Base-by-base conservation (phyloP, 2,329 filamentous ascomycete species). In the Exophiala aquamarina region DNA sequence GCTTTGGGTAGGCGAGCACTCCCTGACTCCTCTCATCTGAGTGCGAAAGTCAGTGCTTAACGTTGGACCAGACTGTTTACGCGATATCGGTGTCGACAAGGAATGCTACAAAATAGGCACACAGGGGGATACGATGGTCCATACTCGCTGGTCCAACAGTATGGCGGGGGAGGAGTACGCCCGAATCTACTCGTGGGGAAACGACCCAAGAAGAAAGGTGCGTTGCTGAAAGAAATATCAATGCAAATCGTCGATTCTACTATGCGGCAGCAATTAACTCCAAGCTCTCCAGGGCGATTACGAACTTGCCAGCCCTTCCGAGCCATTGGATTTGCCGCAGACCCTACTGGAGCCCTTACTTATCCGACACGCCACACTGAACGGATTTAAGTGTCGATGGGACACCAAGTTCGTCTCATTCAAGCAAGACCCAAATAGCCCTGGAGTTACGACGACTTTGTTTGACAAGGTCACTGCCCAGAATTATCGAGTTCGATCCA, bases 401-500 rank as follows among this genome's bases (percentile, higher is more conserved):
- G 63, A 70, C 42, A 68, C 69, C 6, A 46, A 56, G 2, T 66
- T 72, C 41, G 20, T 61, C 10, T 53, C 57, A 15, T 61, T 63
- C 39, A 43, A 58, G 36, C 45, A 58, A 23, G 43, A 57, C 18
- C 51, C 64, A 1, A 56, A 64, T 2, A 52, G 50, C 3, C 57
- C 60, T 13, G 58, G 55, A 2, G 63, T 69, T 18, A 59, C 59
- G 2, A 68, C 63, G 2, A 64, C 59, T 3, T 45, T 72, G 13
- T 53, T 59, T 29, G 68, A 72, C 38, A 63, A 63, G 4, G 28
- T 73, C 3, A 65, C 68, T 0, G 60, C 63, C 1, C 29, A 54
- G 1, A 50, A 63, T 10, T 80, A 77, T 60, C 52, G 56, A 18
- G 70, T 84, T 31, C 66, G 68, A 7, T 73, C 77, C 0, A 75